Base-by-base conservation (phyloP, 805 yeast species). In the Tetrapisispora taiwanensis region DNA sequence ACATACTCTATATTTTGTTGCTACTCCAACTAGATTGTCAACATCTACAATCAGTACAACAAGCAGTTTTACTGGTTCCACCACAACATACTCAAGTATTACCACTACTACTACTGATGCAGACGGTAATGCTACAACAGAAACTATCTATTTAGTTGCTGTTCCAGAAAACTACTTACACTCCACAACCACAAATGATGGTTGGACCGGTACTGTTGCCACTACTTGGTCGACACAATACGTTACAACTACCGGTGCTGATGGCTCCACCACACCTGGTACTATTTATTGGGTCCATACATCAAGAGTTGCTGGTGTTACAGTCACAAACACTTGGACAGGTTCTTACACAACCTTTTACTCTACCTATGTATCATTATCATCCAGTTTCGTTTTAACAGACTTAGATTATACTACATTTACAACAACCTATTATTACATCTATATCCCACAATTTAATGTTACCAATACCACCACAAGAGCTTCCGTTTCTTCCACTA, bases 1-100 rank as follows among this genome's bases (percentile, higher is more conserved):
- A 18, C 30, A 38, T 22, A 50, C 53, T 1, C 36, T 44, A 15
- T 49, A 41, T 22, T 39, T 39, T 13, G 40, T 17, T 9, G 9
- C 26, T 22, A 22, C 26, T 8, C 26, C 26, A 22, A 22, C 26
- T 8, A 5, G 26, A 6, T 22, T 6, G 7, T 37, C 40, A 5
- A 18, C 22, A 5, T 5, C 14, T 10, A 37, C 40, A 6, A 9
- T 12, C 13, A 15, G 18, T 18, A 37, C 40, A 6, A 26, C 26
- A 9, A 37, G 32, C 15, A 28, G 7, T 14, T 17, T 12, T 13
- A 8, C 32, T 17, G 32, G 32, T 15, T 6, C 7, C 3, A 37
- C 40, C 4, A 14, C 24, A 10, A 37, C 40, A n/a, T 37, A 27
- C 15, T 17, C 32, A 8, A 27, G 32, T 10, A 10, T 37, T 26